Base-by-base conservation (phyloP, 1,284 basidiomycete species). In the Phellinidium pouzarii region DNA sequence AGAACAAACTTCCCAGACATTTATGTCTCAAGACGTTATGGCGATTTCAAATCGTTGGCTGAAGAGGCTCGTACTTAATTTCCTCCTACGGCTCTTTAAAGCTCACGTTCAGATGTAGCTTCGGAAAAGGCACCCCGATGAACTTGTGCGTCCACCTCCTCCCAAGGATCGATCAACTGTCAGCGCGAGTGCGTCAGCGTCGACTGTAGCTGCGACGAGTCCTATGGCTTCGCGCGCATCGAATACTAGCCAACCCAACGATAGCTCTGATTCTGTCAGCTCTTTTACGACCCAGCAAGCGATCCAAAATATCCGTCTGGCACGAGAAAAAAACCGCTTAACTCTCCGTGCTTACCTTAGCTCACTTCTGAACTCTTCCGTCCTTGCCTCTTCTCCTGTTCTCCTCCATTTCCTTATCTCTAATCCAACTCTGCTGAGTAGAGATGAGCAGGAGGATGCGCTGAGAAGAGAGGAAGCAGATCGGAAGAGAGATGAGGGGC, bases 291-390 rank as follows among this genome's bases (percentile, higher is more conserved):
- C 58, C 20, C 49, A 55, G 44, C 48, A 40, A 43, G 52, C 41
- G 9, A 54, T 37, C 19, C 56, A 55, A 43, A 59, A 57, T 31
- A 57, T 40, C 29, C 81, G 82, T 22, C 77, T 97, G 14, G 76
- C 90, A 0, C 77, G 94, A 25, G 96, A 99, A 68, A 95, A 94
- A 76, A 99, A 99, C 62, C 78, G 96, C 5, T 74, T 99, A 6
- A 99, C 96, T 0, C 79, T 99, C 6, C 82, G 96, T 20, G 89
- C 93, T 0, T 99, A 98, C 68, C 75, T 99, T 12, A 87, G 90
- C 59, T 71, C 81, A 0, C 74, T 99, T 19, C 73, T 99, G 40
- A 68, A 78, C n/a, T 84, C 84, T 3, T 79, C 84, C 1, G 73
- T 77, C 12, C 77, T 96, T 17, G 84, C 88, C 0, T 88, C 91